These are phyloP conservation scores for Colletotrichum liaoningense DNA, from an alignment of 2,329 filamentous ascomycete genomes.

Conservation along the genomic window DNA sequence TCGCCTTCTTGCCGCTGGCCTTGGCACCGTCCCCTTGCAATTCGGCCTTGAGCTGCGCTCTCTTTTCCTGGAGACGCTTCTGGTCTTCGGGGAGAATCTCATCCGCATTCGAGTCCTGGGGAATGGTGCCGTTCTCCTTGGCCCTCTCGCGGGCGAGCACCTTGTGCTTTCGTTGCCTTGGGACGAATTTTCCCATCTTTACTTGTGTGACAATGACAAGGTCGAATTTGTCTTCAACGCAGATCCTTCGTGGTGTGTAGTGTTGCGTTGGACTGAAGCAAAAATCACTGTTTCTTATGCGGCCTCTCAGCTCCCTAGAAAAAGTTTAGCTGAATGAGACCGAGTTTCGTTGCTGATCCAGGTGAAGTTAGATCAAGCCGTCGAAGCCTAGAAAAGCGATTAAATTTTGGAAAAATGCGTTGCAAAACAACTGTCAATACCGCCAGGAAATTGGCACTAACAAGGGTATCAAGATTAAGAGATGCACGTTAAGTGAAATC, in stretches of 20 bases:
- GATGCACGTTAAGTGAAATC: not conserved
- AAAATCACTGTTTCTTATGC: not conserved
- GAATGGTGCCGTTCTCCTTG: conserved; percentile 52
- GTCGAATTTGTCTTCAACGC: no score
- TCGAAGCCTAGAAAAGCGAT: not conserved
- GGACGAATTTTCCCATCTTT: conserved; percentile 66
- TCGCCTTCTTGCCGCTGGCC: conserved; percentile 73
- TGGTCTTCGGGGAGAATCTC: conserved; percentile 61
- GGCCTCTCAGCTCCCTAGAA: not conserved
- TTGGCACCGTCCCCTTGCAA: conserved; percentile 63
- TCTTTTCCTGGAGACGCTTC: conserved; percentile 64
- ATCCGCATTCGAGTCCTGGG: conserved; percentile 65
- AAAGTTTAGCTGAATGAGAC: not conserved
- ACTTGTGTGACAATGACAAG: not conserved
- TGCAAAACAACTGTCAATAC: not conserved
- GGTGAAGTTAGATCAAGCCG: not conserved
- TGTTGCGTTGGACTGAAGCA: not conserved
- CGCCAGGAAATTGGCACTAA: not conserved
- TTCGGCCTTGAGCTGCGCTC: conserved; percentile 65
- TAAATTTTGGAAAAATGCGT: not conserved
- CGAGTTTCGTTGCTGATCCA: not conserved
- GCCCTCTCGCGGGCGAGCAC: conserved; percentile 73
- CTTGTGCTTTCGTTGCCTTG: conserved; percentile 75
- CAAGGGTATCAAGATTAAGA: conserved; percentile 12
- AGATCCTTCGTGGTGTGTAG: not conserved